Evolutionary conservation across 371 early-diverging fungal species (phyloP).

Genomic region (Haplosporangium sp.): DNA sequence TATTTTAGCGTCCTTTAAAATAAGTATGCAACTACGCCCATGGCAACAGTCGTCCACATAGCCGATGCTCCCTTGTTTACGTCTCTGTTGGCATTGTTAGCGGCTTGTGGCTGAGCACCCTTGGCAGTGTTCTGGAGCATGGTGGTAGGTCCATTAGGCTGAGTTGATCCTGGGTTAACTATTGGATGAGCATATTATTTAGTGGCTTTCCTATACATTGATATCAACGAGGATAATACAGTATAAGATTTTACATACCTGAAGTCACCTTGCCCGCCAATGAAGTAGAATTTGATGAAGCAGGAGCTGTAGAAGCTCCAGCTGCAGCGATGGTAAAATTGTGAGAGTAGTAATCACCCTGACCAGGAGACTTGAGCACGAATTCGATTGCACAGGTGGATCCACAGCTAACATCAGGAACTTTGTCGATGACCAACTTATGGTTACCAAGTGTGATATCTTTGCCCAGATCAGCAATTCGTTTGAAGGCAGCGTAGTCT

Average conservation of each 20-base stretch:
- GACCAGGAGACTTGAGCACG: not conserved
- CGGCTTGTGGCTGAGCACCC: slow-evolving; percentile 12
- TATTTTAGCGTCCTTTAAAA: not conserved
- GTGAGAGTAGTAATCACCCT: slow-evolving; percentile 35
- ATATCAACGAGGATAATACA: no score
- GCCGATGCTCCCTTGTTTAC: not conserved
- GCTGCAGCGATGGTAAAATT: slow-evolving; percentile 22
- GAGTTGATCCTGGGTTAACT: not conserved
- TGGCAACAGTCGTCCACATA: slow-evolving; percentile 1
- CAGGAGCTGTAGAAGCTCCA: not conserved
- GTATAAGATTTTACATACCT: not conserved
- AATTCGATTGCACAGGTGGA: slow-evolving; percentile 35
- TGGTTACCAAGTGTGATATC: slow-evolving; percentile 12
- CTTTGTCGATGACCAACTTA: slow-evolving; percentile 16
- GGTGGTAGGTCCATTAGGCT: slow-evolving; percentile 27
- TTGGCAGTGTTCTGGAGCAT: slow-evolving; percentile 19
- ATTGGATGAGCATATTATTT: not conserved
- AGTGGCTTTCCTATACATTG: no score
- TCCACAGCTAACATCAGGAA: slow-evolving; percentile 19
- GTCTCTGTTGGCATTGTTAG: not conserved
- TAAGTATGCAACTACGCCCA: not conserved
- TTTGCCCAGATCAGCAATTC: slow-evolving; percentile 15
- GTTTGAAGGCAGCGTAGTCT: slow-evolving; percentile 32
- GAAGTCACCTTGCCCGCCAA: slow-evolving; percentile 12
- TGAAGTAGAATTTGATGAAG: not conserved